A percentile compares a stretch with the other conserved stretches of the same genome.
These are phyloP conservation scores for Fonsecaea pedrosoi DNA, from an alignment of 2,329 filamentous ascomycete genomes.

Conservation along the genomic window DNA sequence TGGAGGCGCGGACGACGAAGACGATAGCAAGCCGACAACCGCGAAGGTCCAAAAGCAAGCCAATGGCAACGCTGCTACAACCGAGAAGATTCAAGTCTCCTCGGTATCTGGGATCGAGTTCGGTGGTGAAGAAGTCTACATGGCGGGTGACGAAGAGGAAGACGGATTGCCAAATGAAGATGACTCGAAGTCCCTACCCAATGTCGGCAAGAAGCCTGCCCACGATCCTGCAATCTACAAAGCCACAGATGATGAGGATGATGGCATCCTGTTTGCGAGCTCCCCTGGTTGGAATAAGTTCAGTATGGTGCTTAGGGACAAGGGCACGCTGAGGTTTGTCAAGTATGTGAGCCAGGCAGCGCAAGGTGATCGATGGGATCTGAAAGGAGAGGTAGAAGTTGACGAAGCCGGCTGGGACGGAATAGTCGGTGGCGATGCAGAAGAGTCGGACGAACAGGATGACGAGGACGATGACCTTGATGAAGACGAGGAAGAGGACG, in stretches of 20 bases:
- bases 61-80: constrained; percentile 45
- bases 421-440: constrained; percentile 34
- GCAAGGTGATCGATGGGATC: constrained; percentile 89
- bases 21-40: constrained; percentile 28
- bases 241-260: constrained; percentile 72
- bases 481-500: constrained; percentile 1
- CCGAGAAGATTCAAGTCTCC: constrained; percentile 45
- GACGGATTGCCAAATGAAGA: constrained; percentile 54
- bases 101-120: constrained; percentile 33
- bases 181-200: constrained; percentile 40
- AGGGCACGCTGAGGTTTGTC: constrained; percentile 86
- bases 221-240: constrained; percentile 86
- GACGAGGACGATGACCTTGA: constrained; percentile 34
- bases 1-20: constrained; percentile 58
- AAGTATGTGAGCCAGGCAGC: constrained; percentile 90
- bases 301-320: constrained; percentile 86
- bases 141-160: constrained; percentile 78
- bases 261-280: constrained; percentile 72
- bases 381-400: constrained; percentile 73
- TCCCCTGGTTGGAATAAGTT: constrained; percentile 85
- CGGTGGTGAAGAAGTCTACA: constrained; percentile 74
- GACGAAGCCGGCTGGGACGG: constrained; percentile 38
- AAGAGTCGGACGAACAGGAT: constrained; percentile 32
- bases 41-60: constrained; percentile 1
- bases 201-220: constrained; percentile 44